Evolutionary conservation across 768 basidiomycete species (phyloP), one percentile per base, ranked within the genome.

Genomic region (Russula ochroleuca): DNA sequence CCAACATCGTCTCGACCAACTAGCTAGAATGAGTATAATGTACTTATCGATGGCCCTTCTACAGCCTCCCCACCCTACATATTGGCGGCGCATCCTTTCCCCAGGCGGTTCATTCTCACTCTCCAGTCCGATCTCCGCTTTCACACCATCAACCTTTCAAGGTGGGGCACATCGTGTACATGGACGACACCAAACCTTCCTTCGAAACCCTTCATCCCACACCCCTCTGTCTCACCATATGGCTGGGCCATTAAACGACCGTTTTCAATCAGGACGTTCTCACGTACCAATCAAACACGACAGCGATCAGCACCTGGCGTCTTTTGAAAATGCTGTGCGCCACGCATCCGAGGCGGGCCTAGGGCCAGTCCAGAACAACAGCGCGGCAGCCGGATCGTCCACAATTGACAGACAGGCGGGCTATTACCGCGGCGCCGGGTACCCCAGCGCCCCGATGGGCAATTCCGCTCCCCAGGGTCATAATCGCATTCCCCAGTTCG

Each of bases 331-430:
- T 56, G 54, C 54, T 37, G 15, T 45, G 48, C 59, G 28, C 54
- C 63, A 61, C 59, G 41, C 63, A 43, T 38, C 63, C 13, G 63
- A 61, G 40, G 48, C 53, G 53, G 59, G 63, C 51, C 63, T 64
- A 64, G 63, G 63, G 63, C 54, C 63, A 64, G 59, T 56, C 63
- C 63, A 64, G 63, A 64, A 64, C 52, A 51, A 45, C 19, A 33
- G 40, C 13, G 52, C 53, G 45, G 59, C 53, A 56, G 58, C 63
- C 56, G 63, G 63, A 64, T 64, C 59, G 48, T 21, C 53, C 47
- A 31, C 28, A 28, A 28, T 61, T 56, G 58, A 61, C 63, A 61
- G 48, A 56, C 54, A 49, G 23, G 41, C 48, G 48, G 45, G 52
- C 0, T 61, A 64, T 64, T 37, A 56, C 63, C 49, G 59, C 59